Percentiles rank a stretch among this genome's conserved stretches.
These are phyloP conservation scores for Trichomonas tenax DNA, from an alignment of 208 protist species.

Conservation along the genomic window DNA sequence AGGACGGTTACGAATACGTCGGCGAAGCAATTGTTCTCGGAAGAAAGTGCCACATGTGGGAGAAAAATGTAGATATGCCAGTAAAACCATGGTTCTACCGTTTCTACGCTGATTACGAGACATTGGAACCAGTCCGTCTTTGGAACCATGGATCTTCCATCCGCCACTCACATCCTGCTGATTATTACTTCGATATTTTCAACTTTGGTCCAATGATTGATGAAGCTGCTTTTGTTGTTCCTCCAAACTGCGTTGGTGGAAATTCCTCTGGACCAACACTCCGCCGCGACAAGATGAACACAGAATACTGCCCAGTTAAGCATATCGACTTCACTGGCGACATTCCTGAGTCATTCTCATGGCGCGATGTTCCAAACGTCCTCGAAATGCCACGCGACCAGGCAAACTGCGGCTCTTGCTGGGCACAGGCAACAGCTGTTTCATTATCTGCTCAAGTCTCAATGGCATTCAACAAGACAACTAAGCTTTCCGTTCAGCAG, in stretches of 20 bases:
- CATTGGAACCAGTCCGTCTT: not conserved
- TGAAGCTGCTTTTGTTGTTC: not conserved
- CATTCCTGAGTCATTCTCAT: not conserved
- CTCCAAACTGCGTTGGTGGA: not conserved
- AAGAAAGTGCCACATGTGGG: not conserved
- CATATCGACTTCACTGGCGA: not conserved
- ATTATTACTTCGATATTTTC: not conserved
- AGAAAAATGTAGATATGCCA: not conserved
- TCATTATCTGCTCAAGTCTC: not conserved
- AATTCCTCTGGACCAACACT: no score
- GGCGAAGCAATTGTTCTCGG: not conserved
- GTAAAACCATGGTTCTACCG: not conserved
- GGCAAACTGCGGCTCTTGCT: not conserved
- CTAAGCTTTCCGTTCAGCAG: not conserved
- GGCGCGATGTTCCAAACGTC: not conserved
- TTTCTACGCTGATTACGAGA: not conserved
- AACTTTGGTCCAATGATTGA: not conserved
- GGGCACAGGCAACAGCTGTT: not conserved
- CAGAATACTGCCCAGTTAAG: no score
- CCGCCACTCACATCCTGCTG: not conserved
- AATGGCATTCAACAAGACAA: not conserved
- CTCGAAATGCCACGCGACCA: not conserved
- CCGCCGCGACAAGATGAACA: no score
- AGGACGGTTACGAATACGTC: not conserved
- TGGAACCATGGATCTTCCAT: not conserved